Conservation (phyloP, 768 basidiomycete genomes). For the Pleurotus eryngii region DNA sequence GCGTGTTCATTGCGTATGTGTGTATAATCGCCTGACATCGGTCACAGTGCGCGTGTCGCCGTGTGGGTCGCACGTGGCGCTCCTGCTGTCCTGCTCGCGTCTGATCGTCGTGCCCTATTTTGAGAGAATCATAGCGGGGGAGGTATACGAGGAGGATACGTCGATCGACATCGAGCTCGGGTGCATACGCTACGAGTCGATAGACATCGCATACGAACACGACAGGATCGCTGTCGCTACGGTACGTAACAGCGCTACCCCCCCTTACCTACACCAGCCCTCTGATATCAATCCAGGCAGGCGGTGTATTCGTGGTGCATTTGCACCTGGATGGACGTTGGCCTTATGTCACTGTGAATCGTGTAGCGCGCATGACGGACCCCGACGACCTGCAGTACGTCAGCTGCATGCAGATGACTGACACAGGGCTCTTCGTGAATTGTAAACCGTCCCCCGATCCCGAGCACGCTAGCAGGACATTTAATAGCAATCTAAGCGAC, state of each 20-base stretch:
- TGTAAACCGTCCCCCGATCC: constrained; percentile 18
- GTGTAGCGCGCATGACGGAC: constrained; percentile 28
- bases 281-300: constrained; percentile 22
- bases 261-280: constrained; percentile 14
- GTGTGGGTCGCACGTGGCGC: constrained; percentile 46
- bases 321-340: neutral
- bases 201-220: constrained; percentile 49
- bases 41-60: constrained; percentile 41
- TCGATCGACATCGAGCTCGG: constrained; percentile 40
- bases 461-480: neutral
- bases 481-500: too few species aligned
- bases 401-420: constrained; percentile 55
- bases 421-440: constrained; percentile 49
- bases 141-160: constrained; percentile 26
- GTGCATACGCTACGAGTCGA: constrained; percentile 31
- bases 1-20: constrained; percentile 2
- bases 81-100: constrained; percentile 34
- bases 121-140: constrained; percentile 28
- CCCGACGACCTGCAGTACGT: constrained; percentile 25
- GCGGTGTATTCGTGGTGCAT: constrained; percentile 7
- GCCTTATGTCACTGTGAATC: constrained; percentile 21
- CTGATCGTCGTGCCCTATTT: constrained; percentile 42
- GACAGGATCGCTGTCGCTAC: constrained; percentile 44
- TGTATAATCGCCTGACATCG: neutral
- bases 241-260: constrained; percentile 25